Evolutionary conservation across 306 rosid genomes (phyloP).

Genomic region (Dalbergia oliveri): DNA sequence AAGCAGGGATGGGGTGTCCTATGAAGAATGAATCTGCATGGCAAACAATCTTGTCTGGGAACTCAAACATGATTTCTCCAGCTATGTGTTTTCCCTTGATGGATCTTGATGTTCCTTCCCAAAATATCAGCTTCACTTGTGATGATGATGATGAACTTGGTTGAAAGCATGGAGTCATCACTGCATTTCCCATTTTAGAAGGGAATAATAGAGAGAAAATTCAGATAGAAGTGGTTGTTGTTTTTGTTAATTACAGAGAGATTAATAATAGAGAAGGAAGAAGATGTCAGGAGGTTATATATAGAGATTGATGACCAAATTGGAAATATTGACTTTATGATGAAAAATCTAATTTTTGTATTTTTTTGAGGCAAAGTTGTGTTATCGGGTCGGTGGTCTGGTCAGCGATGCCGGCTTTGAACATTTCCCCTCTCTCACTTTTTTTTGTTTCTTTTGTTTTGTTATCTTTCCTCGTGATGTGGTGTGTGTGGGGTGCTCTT

Average conservation of each 20-base stretch:
- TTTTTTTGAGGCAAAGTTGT: conserved; percentile 27
- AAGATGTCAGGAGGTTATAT: conserved; percentile 30
- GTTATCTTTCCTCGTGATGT: not conserved
- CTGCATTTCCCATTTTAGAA: conserved; percentile 64
- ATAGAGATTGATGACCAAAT: conserved; percentile 28
- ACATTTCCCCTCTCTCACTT: conserved; percentile 30
- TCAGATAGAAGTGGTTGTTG: not conserved
- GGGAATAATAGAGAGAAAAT: not conserved
- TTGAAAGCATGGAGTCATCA: conserved; percentile 59
- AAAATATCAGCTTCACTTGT: conserved; percentile 61
- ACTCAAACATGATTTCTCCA: conserved; percentile 90
- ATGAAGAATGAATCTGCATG: conserved; percentile 89
- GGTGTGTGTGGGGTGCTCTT: not conserved
- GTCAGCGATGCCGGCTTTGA: conserved; percentile 92
- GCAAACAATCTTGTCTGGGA: conserved; percentile 84
- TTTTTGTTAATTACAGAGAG: not conserved
- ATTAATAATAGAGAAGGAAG: not conserved
- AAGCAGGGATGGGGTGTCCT: conserved; percentile 72
- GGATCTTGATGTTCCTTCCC: conserved; percentile 63
- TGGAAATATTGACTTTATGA: conserved; percentile 69
- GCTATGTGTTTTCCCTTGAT: conserved; percentile 68
- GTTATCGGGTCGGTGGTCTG: conserved; percentile 71
- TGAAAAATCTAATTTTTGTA: not conserved
- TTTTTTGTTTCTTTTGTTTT: too few species aligned
- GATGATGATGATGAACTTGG: conserved; percentile 17